Evolutionary conservation across 2,329 filamentous ascomycete genomes (phyloP), one percentile per base, ranked within the genome.

Genomic region (Fusarium nanum): DNA sequence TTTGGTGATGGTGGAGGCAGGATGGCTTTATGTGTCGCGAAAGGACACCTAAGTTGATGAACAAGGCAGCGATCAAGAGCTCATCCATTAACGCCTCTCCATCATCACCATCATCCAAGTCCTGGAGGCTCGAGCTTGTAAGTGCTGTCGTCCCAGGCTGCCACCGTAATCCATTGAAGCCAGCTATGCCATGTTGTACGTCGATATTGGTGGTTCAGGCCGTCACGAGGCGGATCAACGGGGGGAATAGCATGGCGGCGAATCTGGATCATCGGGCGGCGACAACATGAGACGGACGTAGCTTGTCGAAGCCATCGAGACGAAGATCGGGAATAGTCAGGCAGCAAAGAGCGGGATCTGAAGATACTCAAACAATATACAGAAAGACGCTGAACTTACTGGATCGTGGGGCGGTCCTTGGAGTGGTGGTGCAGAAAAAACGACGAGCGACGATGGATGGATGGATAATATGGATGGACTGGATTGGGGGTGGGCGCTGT

Each of bases 341-440:
- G 59, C 49, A 68, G 30, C 42, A 68, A 53, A 22, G 41, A 68
- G 44, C 52, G 56, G 32, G 12, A 54, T 59, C 64, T 47, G 52
- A 45, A 61, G 45, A 65, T 44, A 53, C 48, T 53, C 54, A 42
- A 46, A 44, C 47, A 47, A 50, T 42, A 57, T 46, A 60, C 61
- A 62, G 60, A 60, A 59, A 59, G 73, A 64, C 42, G 60, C 54
- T 71, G 59, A 60, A 75, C 73, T 75, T 75, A 75, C 73, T 73
- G 67, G 70, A 72, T 68, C 73, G 73, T 75, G 73, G 74, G 73
- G 65, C 61, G 55, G 72, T 76, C 74, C 75, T 75, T 73, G 68
- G 57, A 69, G 73, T 73, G 75, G 74, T 73, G 68, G 70, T 75
- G 73, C 73, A 75, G 73, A 73, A 72, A 75, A 73, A 73, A 75